These are phyloP conservation scores for Xerocomellus dryophilus DNA, from an alignment of 768 basidiomycete genomes.

Conservation along the genomic window DNA sequence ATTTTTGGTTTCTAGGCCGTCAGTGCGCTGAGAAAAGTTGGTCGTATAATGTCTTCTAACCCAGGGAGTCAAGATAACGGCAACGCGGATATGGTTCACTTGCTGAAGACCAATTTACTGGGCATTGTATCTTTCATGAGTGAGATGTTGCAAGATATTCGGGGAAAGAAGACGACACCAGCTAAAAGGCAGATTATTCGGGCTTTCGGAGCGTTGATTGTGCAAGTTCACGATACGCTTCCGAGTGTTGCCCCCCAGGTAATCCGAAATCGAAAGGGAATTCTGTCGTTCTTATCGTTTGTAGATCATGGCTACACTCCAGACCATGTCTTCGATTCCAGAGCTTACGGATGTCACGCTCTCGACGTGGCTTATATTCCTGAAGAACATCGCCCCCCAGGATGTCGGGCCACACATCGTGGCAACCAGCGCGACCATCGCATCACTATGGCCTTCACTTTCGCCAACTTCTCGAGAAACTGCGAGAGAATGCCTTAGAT, in stretches of 20 bases:
- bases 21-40: conserved; percentile 45
- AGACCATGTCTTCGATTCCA: conserved; percentile 76
- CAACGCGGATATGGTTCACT: conserved; percentile 45
- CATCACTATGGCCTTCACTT: conserved; percentile 72
- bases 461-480: conserved; percentile 46
- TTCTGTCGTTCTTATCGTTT: conserved; percentile 9
- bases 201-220: conserved; percentile 71
- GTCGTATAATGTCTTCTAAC: conserved; percentile 29
- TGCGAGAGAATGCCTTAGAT: conserved; percentile 60
- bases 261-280: conserved; percentile 15
- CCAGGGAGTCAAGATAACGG: conserved; percentile 27
- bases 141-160: conserved; percentile 80
- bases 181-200: conserved; percentile 77
- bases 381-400: conserved; percentile 57
- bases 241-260: conserved; percentile 86
- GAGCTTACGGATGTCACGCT: conserved; percentile 79
- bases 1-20: conserved; percentile 43
- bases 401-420: conserved; percentile 86
- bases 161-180: conserved; percentile 66
- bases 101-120: conserved; percentile 75
- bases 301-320: conserved; percentile 94
- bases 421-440: conserved; percentile 80
- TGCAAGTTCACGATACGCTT: conserved; percentile 66
- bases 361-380: conserved; percentile 74
- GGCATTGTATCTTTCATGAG: conserved; percentile 84